Evolutionary conservation across 805 yeast species (phyloP).

Genomic region (Lipomyces anomalus): DNA sequence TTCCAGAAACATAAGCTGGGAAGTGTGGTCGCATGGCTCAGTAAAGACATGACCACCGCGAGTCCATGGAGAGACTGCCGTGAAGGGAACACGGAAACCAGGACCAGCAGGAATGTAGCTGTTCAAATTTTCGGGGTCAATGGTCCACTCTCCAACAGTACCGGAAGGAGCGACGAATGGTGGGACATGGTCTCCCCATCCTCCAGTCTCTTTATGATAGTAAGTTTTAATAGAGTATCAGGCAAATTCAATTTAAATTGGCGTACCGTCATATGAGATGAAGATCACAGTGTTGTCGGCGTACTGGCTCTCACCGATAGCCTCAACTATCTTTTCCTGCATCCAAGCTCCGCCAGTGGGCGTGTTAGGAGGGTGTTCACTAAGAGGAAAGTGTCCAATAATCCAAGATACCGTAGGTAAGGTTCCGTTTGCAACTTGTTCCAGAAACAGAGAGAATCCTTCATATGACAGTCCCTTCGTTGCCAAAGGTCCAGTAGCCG

Average conservation of each 20-base stretch:
- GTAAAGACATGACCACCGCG: constrained; percentile 27
- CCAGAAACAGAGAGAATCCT: constrained; percentile 24
- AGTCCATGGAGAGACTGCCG: constrained; percentile 27
- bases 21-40: constrained; percentile 27
- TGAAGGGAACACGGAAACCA: constrained; percentile 26
- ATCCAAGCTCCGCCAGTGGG: constrained; percentile 29
- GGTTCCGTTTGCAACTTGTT: constrained; percentile 25
- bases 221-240: not conserved
- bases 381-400: constrained; percentile 25
- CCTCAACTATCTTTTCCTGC: constrained; percentile 21
- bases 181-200: constrained; percentile 28
- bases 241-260: not conserved
- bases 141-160: constrained; percentile 27
- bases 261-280: constrained; percentile 24
- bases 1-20: constrained; percentile 28
- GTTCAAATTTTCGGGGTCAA: constrained; percentile 17
- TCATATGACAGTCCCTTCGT: constrained; percentile 20
- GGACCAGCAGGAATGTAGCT: constrained; percentile 25
- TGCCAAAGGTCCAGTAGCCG: constrained; percentile 15
- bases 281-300: constrained; percentile 26
- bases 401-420: constrained; percentile 27
- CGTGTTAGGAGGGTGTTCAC: constrained; percentile 27
- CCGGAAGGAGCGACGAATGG: constrained; percentile 28
- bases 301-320: constrained; percentile 20
- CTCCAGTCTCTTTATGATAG: constrained; percentile 27